Evolutionary conservation across 2,329 filamentous ascomycete species (phyloP).

Genomic region (Hymenoscyphus infarciens): DNA sequence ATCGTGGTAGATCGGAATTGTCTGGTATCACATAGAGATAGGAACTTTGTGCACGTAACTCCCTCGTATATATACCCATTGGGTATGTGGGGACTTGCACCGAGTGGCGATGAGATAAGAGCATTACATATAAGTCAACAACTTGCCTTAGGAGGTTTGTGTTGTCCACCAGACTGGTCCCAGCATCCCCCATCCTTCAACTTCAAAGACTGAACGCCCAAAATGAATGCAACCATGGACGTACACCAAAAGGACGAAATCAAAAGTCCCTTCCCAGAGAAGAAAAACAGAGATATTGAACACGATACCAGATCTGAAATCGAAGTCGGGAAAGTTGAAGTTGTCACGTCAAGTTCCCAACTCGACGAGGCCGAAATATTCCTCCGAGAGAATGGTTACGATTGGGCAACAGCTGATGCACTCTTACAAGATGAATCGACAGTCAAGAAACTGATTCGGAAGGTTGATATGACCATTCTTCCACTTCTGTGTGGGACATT

Average conservation of each 20-base stretch:
- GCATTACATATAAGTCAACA: background rate
- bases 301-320: background rate
- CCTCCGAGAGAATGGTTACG: constrained; percentile 46
- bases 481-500: constrained; percentile 50
- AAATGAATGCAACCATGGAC: background rate
- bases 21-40: no score
- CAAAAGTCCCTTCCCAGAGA: background rate
- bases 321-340: background rate
- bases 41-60: no score
- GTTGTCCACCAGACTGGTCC: background rate
- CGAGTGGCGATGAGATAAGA: background rate
- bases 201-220: background rate
- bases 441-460: constrained; percentile 37
- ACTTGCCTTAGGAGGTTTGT: background rate
- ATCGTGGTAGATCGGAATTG: no score
- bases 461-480: constrained; percentile 48
- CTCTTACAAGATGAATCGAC: constrained; percentile 42
- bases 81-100: background rate
- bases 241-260: background rate
- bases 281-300: background rate
- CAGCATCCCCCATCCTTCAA: background rate
- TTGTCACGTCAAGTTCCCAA: constrained; percentile 25
- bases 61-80: background rate
- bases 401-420: constrained; percentile 40
- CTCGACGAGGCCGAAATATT: constrained; percentile 49